Evolutionary conservation across 2,329 filamentous ascomycete genomes (phyloP).

Genomic region (Coleophoma cylindrospora): DNA sequence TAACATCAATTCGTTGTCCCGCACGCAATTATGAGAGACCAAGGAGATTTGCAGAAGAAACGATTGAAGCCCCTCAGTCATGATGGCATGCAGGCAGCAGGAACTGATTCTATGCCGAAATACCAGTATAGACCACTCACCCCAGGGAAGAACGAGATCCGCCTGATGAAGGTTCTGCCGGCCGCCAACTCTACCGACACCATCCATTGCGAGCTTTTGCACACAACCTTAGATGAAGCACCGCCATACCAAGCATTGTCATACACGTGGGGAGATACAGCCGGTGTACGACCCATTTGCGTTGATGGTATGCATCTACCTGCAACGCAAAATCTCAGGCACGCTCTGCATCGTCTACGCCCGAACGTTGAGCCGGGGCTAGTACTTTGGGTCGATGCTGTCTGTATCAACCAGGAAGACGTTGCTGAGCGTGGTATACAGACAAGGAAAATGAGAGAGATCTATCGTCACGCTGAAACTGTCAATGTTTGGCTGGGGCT

Average conservation of each 20-base stretch:
- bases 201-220: conserved; percentile 12
- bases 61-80: no score
- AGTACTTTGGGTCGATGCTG: conserved; percentile 19
- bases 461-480: conserved; percentile 16
- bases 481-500: conserved; percentile 18
- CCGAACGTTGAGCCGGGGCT: conserved; percentile 5
- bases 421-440: conserved; percentile 16
- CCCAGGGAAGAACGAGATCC: conserved; percentile 5
- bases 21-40: no score
- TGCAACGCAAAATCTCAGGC: conserved; percentile 13
- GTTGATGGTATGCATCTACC: conserved; percentile 7
- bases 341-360: conserved; percentile 16
- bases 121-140: conserved; percentile 11
- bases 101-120: not conserved
- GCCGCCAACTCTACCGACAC: conserved; percentile 1
- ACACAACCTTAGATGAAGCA: conserved; percentile 11
- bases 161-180: conserved; percentile 9
- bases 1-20: no score
- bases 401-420: conserved; percentile 20
- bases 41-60: no score
- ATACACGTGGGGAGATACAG: conserved; percentile 15
- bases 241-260: conserved; percentile 19
- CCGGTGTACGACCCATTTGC: conserved; percentile 1
- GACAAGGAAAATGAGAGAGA: conserved; percentile 15
- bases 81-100: no score